These are phyloP conservation scores for Barnettozyma hawaiiensis DNA, from an alignment of 1,139 yeast species.

Conservation along the genomic window DNA sequence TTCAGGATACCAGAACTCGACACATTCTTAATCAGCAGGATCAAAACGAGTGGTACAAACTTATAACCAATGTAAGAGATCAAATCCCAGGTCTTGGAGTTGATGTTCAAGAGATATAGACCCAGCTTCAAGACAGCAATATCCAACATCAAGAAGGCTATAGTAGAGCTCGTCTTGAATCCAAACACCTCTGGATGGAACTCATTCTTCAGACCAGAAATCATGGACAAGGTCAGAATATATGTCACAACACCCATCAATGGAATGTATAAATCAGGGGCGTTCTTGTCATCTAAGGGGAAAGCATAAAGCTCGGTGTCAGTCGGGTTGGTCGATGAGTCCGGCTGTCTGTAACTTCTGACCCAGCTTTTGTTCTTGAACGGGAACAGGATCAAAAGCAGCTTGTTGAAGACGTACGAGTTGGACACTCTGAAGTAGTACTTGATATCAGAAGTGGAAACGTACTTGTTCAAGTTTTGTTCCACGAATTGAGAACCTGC, in stretches of 20 bases:
- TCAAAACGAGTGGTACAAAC: constrained; percentile 68
- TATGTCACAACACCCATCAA: constrained; percentile 89
- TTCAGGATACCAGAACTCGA: constrained; percentile 35
- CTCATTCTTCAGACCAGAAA: constrained; percentile 82
- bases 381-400: constrained; percentile 75
- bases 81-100: constrained; percentile 69
- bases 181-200: constrained; percentile 94
- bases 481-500: constrained; percentile 68
- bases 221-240: constrained; percentile 74
- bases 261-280: constrained; percentile 96
- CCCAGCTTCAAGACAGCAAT: constrained; percentile 54
- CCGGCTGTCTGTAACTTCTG: constrained; percentile 32
- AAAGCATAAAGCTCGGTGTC: constrained; percentile 50
- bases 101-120: constrained; percentile 52
- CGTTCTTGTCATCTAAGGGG: constrained; percentile 80
- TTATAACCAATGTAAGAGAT: constrained; percentile 92
- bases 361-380: constrained; percentile 81
- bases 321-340: constrained; percentile 1
- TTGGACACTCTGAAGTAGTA: constrained; percentile 92
- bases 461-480: constrained; percentile 56
- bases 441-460: constrained; percentile 47
- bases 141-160: constrained; percentile 79
- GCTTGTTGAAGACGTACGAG: constrained; percentile 71
- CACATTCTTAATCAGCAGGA: constrained; percentile 34
- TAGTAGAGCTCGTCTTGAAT: constrained; percentile 80